A percentile compares a stretch with the other conserved stretches of the same genome.
Evolutionary conservation across 1,284 basidiomycete species (phyloP).

Genomic region (Irpex rosettiformis): DNA sequence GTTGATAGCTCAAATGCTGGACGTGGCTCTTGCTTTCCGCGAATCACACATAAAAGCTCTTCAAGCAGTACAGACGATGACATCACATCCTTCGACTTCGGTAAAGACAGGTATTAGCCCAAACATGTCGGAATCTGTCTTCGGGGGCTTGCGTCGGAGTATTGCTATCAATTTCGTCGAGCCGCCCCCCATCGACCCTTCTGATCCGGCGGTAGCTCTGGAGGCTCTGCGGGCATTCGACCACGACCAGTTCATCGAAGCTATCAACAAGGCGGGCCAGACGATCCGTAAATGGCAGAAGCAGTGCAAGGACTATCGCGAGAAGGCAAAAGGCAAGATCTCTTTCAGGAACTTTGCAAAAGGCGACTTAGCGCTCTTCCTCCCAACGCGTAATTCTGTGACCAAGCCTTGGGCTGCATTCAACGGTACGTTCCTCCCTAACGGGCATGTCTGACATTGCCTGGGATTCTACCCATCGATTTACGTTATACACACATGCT

Average conservation of each 20-base stretch:
- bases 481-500: conserved; percentile 17
- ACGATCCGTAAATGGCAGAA: conserved; percentile 96
- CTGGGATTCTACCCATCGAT: conserved; percentile 13
- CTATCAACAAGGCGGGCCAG: conserved; percentile 74
- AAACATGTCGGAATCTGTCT: conserved; percentile 40
- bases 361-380: conserved; percentile 91
- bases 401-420: conserved; percentile 97
- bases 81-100: conserved; percentile 53
- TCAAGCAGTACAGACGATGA: conserved; percentile 56
- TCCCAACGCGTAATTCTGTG: conserved; percentile 91
- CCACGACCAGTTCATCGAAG: conserved; percentile 81
- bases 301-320: conserved; percentile 91
- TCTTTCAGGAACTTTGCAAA: conserved; percentile 91
- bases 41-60: conserved; percentile 70
- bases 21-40: conserved; percentile 71
- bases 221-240: conserved; percentile 73
- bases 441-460: neutral
- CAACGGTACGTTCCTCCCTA: conserved; percentile 58
- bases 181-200: conserved; percentile 68
- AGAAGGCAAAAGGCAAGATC: conserved; percentile 90
- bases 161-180: conserved; percentile 57
- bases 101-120: conserved; percentile 18
- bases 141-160: conserved; percentile 42
- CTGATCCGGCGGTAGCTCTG: conserved; percentile 64
- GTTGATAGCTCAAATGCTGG: conserved; percentile 69